These are phyloP conservation scores for Allodekkera sacchari DNA, from an alignment of 805 yeast species.

Conservation along the genomic window DNA sequence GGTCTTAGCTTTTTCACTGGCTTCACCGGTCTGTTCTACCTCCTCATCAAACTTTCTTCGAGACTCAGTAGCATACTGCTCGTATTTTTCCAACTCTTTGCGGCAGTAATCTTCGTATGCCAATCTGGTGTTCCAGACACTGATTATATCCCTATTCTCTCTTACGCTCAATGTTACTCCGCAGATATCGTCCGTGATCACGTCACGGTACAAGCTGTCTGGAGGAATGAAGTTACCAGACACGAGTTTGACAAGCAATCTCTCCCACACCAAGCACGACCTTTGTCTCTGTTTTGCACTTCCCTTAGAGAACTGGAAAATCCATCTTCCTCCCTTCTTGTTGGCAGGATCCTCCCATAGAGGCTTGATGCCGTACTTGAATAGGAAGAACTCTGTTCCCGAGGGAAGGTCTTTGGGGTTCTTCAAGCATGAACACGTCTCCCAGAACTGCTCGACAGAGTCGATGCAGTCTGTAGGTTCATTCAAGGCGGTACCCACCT, in stretches of 20 bases:
- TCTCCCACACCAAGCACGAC: conserved; percentile 43
- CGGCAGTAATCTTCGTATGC: conserved; percentile 23
- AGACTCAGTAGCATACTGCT: conserved; percentile 2
- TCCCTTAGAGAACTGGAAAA: conserved; percentile 23
- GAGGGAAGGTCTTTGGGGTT: conserved; percentile 29
- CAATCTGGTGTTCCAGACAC: conserved; percentile 53
- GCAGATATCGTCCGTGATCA: conserved; percentile 41
- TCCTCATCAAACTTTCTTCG: conserved; percentile 11
- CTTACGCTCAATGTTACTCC: conserved; percentile 56
- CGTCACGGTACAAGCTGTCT: conserved; percentile 28
- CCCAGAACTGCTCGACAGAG: conserved; percentile 48
- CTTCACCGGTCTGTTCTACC: conserved; percentile 10
- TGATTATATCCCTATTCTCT: conserved; percentile 49
- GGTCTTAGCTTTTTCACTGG: too few relatives aligned
- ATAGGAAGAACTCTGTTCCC: conserved; percentile 48
- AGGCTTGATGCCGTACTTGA: conserved; percentile 53
- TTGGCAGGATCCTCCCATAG: conserved; percentile 63
- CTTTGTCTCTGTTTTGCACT: conserved; percentile 12
- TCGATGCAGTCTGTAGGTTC: conserved; percentile 25
- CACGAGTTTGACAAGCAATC: conserved; percentile 41
- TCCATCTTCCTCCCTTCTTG: conserved; percentile 56
- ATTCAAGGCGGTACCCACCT: conserved; percentile 12
- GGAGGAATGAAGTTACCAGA: conserved; percentile 42
- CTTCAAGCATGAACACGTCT: conserved; percentile 31
- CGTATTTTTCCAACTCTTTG: conserved; percentile 7